phyloP scores from a whole-genome alignment of 192 early-diverging fungal species.

The Polychytrium aggregatum region DNA sequence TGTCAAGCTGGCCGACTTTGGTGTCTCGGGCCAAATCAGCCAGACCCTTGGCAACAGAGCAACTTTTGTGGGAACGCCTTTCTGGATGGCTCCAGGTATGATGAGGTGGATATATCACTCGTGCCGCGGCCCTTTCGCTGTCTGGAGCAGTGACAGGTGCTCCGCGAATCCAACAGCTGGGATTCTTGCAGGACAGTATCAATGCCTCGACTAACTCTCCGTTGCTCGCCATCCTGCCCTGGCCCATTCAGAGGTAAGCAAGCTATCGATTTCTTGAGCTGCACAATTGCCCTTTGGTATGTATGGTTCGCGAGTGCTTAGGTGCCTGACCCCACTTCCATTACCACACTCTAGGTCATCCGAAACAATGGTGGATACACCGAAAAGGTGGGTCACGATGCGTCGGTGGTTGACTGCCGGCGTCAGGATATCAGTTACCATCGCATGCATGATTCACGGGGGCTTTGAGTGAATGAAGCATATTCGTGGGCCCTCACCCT shows the following conservation, averaged over 20 bases:
- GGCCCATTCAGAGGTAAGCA: background rate
- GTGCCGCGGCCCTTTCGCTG: background rate
- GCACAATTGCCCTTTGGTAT: background rate
- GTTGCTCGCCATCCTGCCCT: background rate
- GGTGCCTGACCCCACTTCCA: no score
- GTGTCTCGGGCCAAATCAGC: slow-evolving; percentile 90
- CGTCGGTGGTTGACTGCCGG: no score
- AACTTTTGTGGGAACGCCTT: slow-evolving; percentile 96
- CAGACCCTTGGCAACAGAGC: slow-evolving; percentile 87
- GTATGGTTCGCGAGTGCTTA: no score
- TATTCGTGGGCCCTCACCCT: no score
- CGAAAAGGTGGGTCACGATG: no score
- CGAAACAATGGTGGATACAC: no score
- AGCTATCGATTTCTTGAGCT: slow-evolving; percentile 1
- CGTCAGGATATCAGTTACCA: background rate
- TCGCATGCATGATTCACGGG: background rate
- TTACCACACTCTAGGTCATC: no score
- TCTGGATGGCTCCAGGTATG: slow-evolving; percentile 36
- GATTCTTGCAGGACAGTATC: background rate
- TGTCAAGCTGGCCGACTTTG: slow-evolving; percentile 96
- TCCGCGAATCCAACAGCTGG: background rate
- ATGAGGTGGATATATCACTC: no score
- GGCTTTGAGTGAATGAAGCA: slow-evolving; percentile 62
- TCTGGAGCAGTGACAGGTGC: background rate
- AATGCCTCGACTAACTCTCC: background rate